Conservation (phyloP, 768 basidiomycete species). For the Lactarius pseudohatsudake region DNA sequence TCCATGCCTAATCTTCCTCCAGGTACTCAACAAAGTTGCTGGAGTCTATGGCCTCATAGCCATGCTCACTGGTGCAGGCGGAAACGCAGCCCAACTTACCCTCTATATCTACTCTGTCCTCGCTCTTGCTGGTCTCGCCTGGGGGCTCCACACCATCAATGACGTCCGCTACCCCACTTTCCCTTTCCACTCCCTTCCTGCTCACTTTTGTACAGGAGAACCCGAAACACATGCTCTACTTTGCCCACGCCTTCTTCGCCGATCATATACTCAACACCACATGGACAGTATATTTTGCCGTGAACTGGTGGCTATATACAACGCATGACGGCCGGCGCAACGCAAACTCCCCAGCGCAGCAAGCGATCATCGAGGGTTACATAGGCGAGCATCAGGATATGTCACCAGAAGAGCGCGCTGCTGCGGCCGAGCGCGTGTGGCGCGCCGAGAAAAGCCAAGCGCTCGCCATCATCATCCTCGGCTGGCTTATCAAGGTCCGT, state of each 20-base stretch:
- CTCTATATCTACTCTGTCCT: constrained; percentile 91
- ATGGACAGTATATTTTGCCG: constrained; percentile 91
- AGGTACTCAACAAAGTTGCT: constrained; percentile 96
- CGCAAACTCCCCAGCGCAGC: constrained; percentile 84
- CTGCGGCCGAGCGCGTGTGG: constrained; percentile 84
- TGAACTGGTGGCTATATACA: constrained; percentile 87
- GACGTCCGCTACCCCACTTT: constrained; percentile 54
- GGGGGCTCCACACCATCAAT: constrained; percentile 86
- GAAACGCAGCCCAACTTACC: constrained; percentile 88
- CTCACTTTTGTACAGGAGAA: constrained; percentile 67
- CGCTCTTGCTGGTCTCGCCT: constrained; percentile 74
- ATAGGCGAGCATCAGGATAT: constrained; percentile 46
- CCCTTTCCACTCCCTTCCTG: constrained; percentile 16
- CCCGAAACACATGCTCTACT: constrained; percentile 76
- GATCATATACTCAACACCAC: constrained; percentile 89
- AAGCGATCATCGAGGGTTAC: constrained; percentile 68
- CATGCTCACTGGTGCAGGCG: constrained; percentile 84
- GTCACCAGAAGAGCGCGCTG: constrained; percentile 62
- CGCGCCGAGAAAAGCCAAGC: constrained; percentile 85
- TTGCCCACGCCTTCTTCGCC: constrained; percentile 88
- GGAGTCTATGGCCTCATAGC: constrained; percentile 96
- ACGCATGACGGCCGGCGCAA: constrained; percentile 87
- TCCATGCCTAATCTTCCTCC: constrained; percentile 25
- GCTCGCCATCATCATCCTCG: constrained; percentile 68
- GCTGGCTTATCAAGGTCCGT: constrained; percentile 87